Evolutionary conservation across 345 rosid species (phyloP), one percentile per base, ranked within the genome.

Genomic region (Mallotus nudiflorus): DNA sequence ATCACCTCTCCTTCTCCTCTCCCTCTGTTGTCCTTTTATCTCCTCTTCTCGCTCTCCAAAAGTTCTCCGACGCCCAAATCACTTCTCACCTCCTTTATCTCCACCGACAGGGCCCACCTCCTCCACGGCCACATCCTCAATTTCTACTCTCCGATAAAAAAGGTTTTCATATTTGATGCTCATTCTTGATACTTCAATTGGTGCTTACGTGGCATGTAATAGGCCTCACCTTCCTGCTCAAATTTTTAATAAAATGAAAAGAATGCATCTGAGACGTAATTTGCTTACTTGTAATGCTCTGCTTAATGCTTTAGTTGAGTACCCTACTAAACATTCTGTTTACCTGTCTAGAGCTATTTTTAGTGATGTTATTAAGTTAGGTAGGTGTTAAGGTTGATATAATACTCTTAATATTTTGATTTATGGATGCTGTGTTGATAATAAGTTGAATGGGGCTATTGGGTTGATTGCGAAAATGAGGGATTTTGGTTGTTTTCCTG

Each of bases 341-440:
- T 46, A 58, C 7, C 74, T 74, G 64, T 87, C 93, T 53, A 83
- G 78, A 74, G 75, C 79, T 57, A 79, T 90, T 63, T 88, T 91
- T 63, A 58, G 68, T 62, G 93, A 88, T 71, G 79, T 68, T 71
- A 63, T 82, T 75, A 73, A 71, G 65, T 70, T n/a, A n/a, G n/a
- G n/a, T 86, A 28, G 89, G 88, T 40, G 86, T 91, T n/a, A 62
- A 62, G 24, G 73, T 89, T n/a, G 77, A 72, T 74, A 77, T 1
- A 75, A 65, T 15, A 91, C 85, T 66, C 86, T 92, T 53, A 90
- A 91, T 77, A 76, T 87, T 0, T 76, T 94, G 85, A 82, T 91
- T 74, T 60, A 82, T 70, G 98, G 93, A 27, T 91, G 77, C 76
- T 94, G 97, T 70, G 64, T 88, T 74, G 89, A 78, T 71, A 80